These are phyloP conservation scores for Rhynchospora tenuis DNA, from an alignment of 176 grass and related monocot genomes.

Conservation along the genomic window DNA sequence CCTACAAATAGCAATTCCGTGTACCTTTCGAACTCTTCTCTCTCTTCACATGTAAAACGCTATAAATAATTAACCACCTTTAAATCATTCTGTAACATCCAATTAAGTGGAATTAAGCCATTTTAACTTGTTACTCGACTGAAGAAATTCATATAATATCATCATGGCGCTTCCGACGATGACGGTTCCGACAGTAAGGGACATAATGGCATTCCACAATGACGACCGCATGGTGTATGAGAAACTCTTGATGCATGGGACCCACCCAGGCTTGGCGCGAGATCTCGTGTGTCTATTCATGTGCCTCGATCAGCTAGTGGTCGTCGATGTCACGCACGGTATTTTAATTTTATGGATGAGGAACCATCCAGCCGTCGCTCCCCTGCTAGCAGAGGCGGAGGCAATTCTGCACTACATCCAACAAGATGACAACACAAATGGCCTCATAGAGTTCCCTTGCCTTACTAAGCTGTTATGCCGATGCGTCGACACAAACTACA, in stretches of 20 bases:
- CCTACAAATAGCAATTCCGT: not conserved
- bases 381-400: not conserved
- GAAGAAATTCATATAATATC: not conserved
- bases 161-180: not conserved
- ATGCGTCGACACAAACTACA: not conserved
- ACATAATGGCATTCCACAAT: slow-evolving; percentile 13
- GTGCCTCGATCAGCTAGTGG: not conserved
- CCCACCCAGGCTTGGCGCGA: not conserved
- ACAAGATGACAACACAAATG: not conserved
- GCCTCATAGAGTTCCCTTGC: not conserved
- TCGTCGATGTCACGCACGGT: not conserved
- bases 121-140: not conserved
- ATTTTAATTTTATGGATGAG: not conserved
- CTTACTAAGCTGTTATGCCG: not conserved
- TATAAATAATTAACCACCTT: not conserved
- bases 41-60: not conserved
- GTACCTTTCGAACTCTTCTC: not conserved
- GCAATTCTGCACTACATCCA: not conserved
- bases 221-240: slow-evolving; percentile 6
- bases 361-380: not conserved
- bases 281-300: slow-evolving; percentile 3
- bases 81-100: not conserved
- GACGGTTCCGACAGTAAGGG: slow-evolving; percentile 1
- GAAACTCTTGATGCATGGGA: not conserved
- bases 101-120: not conserved